These are phyloP conservation scores for Colletotrichum musae DNA, from an alignment of 2,329 filamentous ascomycete genomes.

Conservation along the genomic window DNA sequence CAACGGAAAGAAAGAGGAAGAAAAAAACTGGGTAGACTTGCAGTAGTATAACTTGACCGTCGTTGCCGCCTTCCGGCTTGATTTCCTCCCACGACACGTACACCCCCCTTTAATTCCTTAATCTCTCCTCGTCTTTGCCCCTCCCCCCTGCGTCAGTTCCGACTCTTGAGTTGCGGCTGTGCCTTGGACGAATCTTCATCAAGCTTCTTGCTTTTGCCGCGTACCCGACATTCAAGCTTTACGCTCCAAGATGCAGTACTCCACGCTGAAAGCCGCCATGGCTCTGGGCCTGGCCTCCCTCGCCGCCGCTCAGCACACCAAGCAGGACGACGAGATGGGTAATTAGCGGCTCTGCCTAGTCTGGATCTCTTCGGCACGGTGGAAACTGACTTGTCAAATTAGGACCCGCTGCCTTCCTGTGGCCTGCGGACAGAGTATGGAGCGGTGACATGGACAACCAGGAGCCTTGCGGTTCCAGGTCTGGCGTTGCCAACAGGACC, in stretches of 20 bases:
- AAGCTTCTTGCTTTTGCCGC: constrained; percentile 1
- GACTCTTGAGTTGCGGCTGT: constrained; percentile 6
- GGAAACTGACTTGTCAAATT: neutral
- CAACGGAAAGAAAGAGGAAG: neutral
- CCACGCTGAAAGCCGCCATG: constrained; percentile 26
- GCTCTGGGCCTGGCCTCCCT: constrained; percentile 30
- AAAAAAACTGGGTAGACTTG: constrained; percentile 9
- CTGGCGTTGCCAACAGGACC: constrained; percentile 61
- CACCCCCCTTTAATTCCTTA: constrained; percentile 26
- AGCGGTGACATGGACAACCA: constrained; percentile 64
- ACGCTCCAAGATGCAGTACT: constrained; percentile 12
- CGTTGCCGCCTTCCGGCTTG: constrained; percentile 24
- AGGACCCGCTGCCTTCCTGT: constrained; percentile 67
- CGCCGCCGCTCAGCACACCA: constrained; percentile 28
- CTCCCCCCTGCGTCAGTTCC: constrained; percentile 4
- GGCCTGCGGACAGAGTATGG: constrained; percentile 68
- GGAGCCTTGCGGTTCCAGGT: constrained; percentile 65
- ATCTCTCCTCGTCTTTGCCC: constrained; percentile 17
- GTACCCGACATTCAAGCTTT: constrained; percentile 16
- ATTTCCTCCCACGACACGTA: constrained; percentile 15
- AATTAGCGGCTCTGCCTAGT: neutral
- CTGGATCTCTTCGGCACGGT: neutral
- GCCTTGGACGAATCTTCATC: neutral
- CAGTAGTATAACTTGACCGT: constrained; percentile 32
- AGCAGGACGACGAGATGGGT: constrained; percentile 43